These are phyloP conservation scores for Plasmodium ovale DNA, from an alignment of 169 alveolate species.

Conservation along the genomic window DNA sequence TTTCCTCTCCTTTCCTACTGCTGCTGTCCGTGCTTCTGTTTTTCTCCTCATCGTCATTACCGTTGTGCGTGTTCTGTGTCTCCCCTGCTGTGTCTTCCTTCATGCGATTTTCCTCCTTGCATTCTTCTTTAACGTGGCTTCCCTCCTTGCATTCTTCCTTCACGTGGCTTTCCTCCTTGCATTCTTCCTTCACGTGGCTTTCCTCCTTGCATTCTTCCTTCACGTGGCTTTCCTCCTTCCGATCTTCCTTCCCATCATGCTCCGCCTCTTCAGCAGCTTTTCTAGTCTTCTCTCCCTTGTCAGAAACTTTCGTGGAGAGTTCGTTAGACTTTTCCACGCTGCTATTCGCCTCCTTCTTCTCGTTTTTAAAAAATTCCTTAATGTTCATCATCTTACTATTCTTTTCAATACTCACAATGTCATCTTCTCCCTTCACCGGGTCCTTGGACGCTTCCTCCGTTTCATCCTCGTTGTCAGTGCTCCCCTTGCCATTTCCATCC, in stretches of 20 bases:
- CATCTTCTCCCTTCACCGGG: constrained; percentile 29
- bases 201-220: constrained; percentile 9
- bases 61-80: too few relatives aligned
- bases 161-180: background rate
- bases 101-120: background rate
- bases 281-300: constrained; percentile 29
- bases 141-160: too few relatives aligned
- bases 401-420: constrained; percentile 7
- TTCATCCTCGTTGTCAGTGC: background rate
- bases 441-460: too few relatives aligned
- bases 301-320: constrained; percentile 35
- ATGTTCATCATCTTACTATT: constrained; percentile 62
- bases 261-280: constrained; percentile 1
- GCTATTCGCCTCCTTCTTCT: constrained; percentile 18
- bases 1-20: background rate
- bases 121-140: too few relatives aligned
- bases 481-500: background rate
- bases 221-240: background rate
- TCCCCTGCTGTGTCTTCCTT: too few relatives aligned
- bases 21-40: background rate
- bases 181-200: constrained; percentile 1
- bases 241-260: constrained; percentile 1
- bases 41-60: background rate
- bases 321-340: constrained; percentile 24
- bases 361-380: constrained; percentile 54